Evolutionary conservation across 2,329 filamentous ascomycete genomes (phyloP).

Genomic region (Cadophora sp.): DNA sequence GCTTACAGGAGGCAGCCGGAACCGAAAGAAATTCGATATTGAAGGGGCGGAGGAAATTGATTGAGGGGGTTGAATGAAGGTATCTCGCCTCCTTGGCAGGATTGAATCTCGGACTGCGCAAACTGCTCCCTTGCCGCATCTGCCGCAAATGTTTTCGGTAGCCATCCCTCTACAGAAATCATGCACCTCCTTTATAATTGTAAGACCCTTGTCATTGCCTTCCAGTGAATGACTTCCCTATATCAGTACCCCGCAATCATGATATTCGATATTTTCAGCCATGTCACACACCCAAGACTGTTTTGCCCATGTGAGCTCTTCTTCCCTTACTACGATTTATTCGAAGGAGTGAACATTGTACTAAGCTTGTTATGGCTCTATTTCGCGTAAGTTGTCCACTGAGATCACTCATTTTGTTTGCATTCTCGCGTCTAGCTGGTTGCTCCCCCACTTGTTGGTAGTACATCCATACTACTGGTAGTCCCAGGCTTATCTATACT

Average conservation of each 20-base stretch:
- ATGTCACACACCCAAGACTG: slow-evolving; percentile 18
- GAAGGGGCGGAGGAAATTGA: slow-evolving; percentile 62
- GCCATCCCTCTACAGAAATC: slow-evolving; percentile 20
- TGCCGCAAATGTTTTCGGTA: slow-evolving; percentile 14
- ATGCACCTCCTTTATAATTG: slow-evolving; percentile 17
- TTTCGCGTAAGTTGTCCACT: slow-evolving; percentile 4
- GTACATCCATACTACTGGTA: slow-evolving; percentile 18
- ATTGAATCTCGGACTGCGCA: slow-evolving; percentile 4
- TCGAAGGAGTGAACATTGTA: not conserved
- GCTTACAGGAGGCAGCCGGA: slow-evolving; percentile 81
- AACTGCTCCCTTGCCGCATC: slow-evolving; percentile 16
- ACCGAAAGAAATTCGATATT: slow-evolving; percentile 89
- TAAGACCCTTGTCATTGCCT: not conserved
- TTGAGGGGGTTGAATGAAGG: slow-evolving; percentile 18
- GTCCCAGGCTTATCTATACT: slow-evolving; percentile 20
- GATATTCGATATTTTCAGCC: slow-evolving; percentile 19
- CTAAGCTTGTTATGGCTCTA: slow-evolving; percentile 14
- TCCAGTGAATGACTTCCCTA: slow-evolving; percentile 11
- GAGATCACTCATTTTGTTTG: slow-evolving; percentile 10
- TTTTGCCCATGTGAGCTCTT: slow-evolving; percentile 14
- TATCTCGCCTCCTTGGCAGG: slow-evolving; percentile 21
- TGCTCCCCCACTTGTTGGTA: slow-evolving; percentile 12
- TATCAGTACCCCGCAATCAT: slow-evolving; percentile 12
- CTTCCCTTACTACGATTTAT: slow-evolving; percentile 1
- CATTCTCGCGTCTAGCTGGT: slow-evolving; percentile 17